Conservation (phyloP, 2,329 filamentous ascomycete species). For the Fusarium chlamydosporum region DNA sequence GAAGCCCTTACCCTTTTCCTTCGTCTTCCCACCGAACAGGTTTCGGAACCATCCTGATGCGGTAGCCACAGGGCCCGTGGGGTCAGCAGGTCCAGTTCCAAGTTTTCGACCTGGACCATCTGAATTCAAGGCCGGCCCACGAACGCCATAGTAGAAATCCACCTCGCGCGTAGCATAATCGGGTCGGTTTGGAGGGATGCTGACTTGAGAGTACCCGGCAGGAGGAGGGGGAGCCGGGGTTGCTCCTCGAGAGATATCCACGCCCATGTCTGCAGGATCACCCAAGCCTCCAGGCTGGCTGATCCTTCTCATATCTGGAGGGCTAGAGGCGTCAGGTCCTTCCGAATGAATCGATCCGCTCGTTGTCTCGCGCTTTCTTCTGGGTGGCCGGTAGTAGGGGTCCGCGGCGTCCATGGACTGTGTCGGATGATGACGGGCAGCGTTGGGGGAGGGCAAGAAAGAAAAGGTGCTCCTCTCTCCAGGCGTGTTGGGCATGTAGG, state of each 20-base stretch:
- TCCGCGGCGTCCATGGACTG: slow-evolving; percentile 71
- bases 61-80: slow-evolving; percentile 89
- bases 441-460: slow-evolving; percentile 73
- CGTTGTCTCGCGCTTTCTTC: slow-evolving; percentile 74
- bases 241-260: slow-evolving; percentile 59
- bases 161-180: slow-evolving; percentile 96
- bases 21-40: slow-evolving; percentile 85
- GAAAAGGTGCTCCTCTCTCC: slow-evolving; percentile 79
- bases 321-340: slow-evolving; percentile 49
- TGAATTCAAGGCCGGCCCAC: slow-evolving; percentile 87
- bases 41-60: slow-evolving; percentile 90
- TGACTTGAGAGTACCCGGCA: slow-evolving; percentile 51
- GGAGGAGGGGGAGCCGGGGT: slow-evolving; percentile 60
- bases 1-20: slow-evolving; percentile 96
- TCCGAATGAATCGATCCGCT: slow-evolving; percentile 55
- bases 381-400: slow-evolving; percentile 90
- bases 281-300: slow-evolving; percentile 55
- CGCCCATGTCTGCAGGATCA: slow-evolving; percentile 60
- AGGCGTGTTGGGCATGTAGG: slow-evolving; percentile 79
- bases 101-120: slow-evolving; percentile 85
- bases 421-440: slow-evolving; percentile 62
- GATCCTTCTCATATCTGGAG: slow-evolving; percentile 55
- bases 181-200: slow-evolving; percentile 71
- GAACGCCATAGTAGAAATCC: slow-evolving; percentile 95
- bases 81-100: slow-evolving; percentile 94